Conservation (phyloP, 306 rosid species). For the Clitoria ternatea region DNA sequence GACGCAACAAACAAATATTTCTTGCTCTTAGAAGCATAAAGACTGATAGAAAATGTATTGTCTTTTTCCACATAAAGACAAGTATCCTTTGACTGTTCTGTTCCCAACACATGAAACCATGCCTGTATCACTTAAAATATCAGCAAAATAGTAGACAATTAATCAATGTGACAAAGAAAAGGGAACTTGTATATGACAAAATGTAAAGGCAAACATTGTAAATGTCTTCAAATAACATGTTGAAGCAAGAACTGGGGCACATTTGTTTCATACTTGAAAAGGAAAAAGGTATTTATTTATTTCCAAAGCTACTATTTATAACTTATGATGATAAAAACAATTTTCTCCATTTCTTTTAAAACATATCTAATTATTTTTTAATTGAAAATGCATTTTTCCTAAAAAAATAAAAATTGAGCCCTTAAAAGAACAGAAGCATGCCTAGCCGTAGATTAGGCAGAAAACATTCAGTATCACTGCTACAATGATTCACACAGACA, state of each 20-base stretch:
- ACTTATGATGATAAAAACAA: too few species aligned
- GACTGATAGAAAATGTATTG: constrained; percentile 70
- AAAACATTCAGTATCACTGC: too few species aligned
- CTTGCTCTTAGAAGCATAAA: constrained; percentile 80
- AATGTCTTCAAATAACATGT: background rate
- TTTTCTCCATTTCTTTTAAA: too few species aligned
- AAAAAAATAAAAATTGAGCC: too few species aligned
- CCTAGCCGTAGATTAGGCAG: too few species aligned
- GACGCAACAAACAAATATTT: constrained; percentile 78
- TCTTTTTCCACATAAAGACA: constrained; percentile 81
- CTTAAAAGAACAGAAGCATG: too few species aligned
- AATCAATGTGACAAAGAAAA: background rate
- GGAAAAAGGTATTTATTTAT: too few species aligned
- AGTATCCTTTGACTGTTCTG: constrained; percentile 66
- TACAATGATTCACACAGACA: too few species aligned
- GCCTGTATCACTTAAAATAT: constrained; percentile 46
- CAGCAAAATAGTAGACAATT: constrained; percentile 15
- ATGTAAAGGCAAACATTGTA: background rate
- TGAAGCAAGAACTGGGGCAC: background rate
- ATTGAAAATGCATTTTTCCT: too few species aligned
- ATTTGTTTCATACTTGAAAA: too few species aligned
- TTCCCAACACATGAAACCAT: constrained; percentile 77
- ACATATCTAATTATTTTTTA: too few species aligned
- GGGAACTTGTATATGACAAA: background rate
- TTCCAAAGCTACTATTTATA: too few species aligned